Percentiles rank a stretch among this genome's conserved stretches.
Evolutionary conservation across 805 yeast species (phyloP).

Genomic region (Ogataea neopini): DNA sequence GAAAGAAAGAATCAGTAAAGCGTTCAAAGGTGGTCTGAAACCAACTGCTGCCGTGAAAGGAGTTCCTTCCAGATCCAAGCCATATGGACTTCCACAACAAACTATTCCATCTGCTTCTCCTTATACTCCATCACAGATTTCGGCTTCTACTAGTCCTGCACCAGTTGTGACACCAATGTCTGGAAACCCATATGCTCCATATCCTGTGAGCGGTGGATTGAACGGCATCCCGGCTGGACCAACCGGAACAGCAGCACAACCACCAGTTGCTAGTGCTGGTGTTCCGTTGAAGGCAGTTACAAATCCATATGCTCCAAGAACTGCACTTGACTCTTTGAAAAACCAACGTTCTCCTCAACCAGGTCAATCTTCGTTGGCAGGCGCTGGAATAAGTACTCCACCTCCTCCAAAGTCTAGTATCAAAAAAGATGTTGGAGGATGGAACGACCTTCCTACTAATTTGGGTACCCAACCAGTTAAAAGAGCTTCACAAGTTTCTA

Average conservation of each 20-base stretch:
- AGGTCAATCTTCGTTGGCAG: slow-evolving; percentile 12
- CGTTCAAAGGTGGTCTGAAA: slow-evolving; percentile 38
- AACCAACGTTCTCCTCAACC: slow-evolving; percentile 23
- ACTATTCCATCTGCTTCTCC: slow-evolving; percentile 7
- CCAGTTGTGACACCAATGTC: slow-evolving; percentile 6
- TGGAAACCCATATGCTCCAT: slow-evolving; percentile 15
- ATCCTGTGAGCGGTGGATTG: slow-evolving; percentile 8
- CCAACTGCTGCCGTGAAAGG: slow-evolving; percentile 22
- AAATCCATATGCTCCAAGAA: slow-evolving; percentile 39
- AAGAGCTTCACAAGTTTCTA: slow-evolving; percentile 27
- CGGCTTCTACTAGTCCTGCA: slow-evolving; percentile 7
- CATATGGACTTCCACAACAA: background rate
- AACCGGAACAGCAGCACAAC: slow-evolving; percentile 23
- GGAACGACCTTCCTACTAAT: slow-evolving; percentile 68
- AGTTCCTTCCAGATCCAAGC: slow-evolving; percentile 22
- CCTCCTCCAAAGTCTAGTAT: slow-evolving; percentile 31
- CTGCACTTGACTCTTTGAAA: slow-evolving; percentile 36
- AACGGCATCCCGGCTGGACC: slow-evolving; percentile 6
- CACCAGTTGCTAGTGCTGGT: slow-evolving; percentile 14
- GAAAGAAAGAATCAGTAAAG: slow-evolving; percentile 75
- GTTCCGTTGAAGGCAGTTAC: slow-evolving; percentile 8
- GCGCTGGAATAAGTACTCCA: slow-evolving; percentile 25
- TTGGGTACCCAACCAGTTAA: slow-evolving; percentile 30
- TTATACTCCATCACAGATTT: slow-evolving; percentile 11
- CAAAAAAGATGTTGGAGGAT: slow-evolving; percentile 59